A percentile compares a stretch with the other conserved stretches of the same genome.
phyloP scores from a whole-genome alignment of 345 rosid genomes.

The Eucalyptus decipiens region DNA sequence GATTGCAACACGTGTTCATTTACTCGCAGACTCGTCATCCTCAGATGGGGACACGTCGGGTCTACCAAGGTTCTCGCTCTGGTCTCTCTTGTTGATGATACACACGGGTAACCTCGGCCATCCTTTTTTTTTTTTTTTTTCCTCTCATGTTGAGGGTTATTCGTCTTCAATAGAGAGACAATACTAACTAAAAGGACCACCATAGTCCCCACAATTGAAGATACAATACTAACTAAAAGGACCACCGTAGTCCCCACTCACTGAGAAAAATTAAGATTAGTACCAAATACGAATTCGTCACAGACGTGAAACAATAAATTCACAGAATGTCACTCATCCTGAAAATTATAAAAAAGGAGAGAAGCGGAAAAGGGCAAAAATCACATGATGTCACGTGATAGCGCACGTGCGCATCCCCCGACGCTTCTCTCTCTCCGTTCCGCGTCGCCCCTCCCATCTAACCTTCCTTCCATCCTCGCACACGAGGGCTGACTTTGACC shows the following conservation, averaged over 20 bases:
- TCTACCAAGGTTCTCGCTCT: background rate
- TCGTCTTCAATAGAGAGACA: background rate
- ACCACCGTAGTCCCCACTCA: background rate
- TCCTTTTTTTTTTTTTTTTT: background rate
- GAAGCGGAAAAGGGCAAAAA: background rate
- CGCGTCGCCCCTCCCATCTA: background rate
- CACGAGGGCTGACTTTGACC: background rate
- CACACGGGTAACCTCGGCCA: too few relatives aligned
- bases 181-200: background rate
- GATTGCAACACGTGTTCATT: too few relatives aligned
- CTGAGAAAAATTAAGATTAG: background rate
- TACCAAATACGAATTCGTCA: background rate
- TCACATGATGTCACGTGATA: background rate
- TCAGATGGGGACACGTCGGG: background rate
- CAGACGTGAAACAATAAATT: background rate
- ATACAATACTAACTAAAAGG: background rate
- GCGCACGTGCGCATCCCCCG: background rate
- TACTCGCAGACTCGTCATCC: too few relatives aligned
- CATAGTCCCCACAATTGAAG: background rate
- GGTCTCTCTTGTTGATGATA: too few relatives aligned
- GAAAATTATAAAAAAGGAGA: background rate
- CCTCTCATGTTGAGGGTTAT: background rate
- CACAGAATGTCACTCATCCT: background rate
- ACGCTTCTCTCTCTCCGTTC: background rate
- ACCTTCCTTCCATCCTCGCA: background rate